These are phyloP conservation scores for Noccaea bulbosa DNA, from an alignment of 345 rosid species.

Conservation along the genomic window DNA sequence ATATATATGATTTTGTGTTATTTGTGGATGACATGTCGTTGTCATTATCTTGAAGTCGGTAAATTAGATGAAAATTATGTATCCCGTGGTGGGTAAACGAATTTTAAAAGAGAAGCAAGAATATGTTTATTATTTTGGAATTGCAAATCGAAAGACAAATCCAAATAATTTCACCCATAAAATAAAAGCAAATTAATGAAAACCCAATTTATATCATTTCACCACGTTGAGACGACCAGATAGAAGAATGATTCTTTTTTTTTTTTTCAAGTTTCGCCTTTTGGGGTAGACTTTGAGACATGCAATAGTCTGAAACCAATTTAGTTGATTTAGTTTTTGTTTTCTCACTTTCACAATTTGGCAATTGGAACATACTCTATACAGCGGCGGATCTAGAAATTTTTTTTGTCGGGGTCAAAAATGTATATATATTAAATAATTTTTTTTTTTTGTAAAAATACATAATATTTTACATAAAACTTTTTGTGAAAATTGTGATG, in stretches of 20 bases:
- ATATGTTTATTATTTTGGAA: not conserved
- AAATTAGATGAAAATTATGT: not conserved
- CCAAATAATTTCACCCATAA: constrained; percentile 9
- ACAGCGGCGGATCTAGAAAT: too few species aligned
- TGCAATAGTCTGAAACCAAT: not conserved
- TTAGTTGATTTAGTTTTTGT: not conserved
- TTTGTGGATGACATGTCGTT: constrained; percentile 16
- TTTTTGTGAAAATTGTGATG: too few species aligned
- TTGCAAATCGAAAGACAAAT: not conserved
- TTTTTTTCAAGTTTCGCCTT: not conserved
- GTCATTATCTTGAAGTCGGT: constrained; percentile 4
- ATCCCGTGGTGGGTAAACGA: not conserved
- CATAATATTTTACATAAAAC: too few species aligned
- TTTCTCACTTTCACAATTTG: too few species aligned
- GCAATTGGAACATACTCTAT: too few species aligned
- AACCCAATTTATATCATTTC: not conserved
- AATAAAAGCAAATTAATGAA: not conserved
- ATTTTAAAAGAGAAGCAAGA: not conserved
- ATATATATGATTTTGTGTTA: not conserved
- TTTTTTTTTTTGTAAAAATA: too few species aligned
- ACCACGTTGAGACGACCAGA: constrained; percentile 3
- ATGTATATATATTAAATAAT: too few species aligned
- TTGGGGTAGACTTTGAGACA: constrained; percentile 1
- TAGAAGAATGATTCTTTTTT: constrained; percentile 1
- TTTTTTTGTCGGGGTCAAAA: too few species aligned